Evolutionary conservation across 495 filamentous ascomycete genomes (phyloP).

Genomic region (Lasiosphaeria miniovina): DNA sequence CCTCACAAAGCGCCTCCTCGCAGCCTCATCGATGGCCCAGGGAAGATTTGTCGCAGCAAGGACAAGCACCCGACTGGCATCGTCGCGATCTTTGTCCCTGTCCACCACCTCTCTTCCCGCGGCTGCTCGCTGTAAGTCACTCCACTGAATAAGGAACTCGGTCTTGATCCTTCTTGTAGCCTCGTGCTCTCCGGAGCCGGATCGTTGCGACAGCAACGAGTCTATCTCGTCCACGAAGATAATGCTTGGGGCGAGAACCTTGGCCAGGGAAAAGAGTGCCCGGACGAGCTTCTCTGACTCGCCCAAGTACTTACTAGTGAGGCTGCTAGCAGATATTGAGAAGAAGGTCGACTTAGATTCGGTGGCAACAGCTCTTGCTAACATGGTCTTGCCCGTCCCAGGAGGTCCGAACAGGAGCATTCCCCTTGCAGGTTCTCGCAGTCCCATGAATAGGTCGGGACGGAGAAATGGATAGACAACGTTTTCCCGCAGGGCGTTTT

Average conservation of each 20-base stretch:
- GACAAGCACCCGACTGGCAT: conserved; percentile 86
- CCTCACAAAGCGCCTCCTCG: conserved; percentile 84
- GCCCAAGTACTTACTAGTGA: conserved; percentile 95
- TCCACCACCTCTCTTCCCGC: conserved; percentile 75
- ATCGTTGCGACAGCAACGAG: conserved; percentile 81
- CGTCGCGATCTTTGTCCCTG: conserved; percentile 69
- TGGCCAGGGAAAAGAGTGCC: conserved; percentile 86
- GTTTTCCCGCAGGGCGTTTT: conserved; percentile 89
- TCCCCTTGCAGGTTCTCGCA: conserved; percentile 89
- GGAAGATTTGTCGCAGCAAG: conserved; percentile 95
- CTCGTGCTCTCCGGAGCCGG: conserved; percentile 84
- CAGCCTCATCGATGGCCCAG: conserved; percentile 97
- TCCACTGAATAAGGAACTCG: conserved; percentile 98
- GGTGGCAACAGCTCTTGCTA: conserved; percentile 91
- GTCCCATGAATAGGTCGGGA: conserved; percentile 91
- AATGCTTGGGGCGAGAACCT: conserved; percentile 86
- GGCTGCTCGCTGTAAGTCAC: conserved; percentile 85
- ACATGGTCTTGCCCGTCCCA: conserved; percentile 97
- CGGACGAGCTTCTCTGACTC: conserved; percentile 96
- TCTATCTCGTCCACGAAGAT: conserved; percentile 99
- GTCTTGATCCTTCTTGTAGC: conserved; percentile 94
- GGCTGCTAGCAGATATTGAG: conserved; percentile 87
- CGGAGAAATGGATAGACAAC: conserved; percentile 97
- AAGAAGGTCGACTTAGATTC: conserved; percentile 97
- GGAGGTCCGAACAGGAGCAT: conserved; percentile 97